A percentile compares a stretch with the other conserved stretches of the same genome.
phyloP scores from a whole-genome alignment of 495 filamentous ascomycete species.

The Penicillium arizonense region DNA sequence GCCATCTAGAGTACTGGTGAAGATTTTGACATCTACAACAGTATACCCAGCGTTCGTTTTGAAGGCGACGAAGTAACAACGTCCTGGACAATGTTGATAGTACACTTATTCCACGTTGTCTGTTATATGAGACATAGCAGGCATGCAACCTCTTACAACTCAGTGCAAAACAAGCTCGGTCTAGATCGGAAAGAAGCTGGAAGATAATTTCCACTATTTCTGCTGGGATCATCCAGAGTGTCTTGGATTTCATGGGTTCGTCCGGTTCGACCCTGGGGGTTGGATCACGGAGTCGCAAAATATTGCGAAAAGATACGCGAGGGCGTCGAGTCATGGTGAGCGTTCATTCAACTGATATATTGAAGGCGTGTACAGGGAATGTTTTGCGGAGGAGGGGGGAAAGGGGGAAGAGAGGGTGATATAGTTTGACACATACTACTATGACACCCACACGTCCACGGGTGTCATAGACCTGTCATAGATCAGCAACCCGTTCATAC shows the following conservation, averaged over 20 bases:
- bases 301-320: constrained; percentile 2
- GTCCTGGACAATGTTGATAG: neutral
- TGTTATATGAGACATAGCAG: neutral
- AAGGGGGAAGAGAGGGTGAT: neutral
- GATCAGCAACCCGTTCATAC: neutral
- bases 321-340: constrained; percentile 4
- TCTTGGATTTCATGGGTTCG: neutral
- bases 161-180: neutral
- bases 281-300: constrained; percentile 6
- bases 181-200: constrained; percentile 1
- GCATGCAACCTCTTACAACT: neutral
- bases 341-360: constrained; percentile 4
- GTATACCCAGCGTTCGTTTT: constrained; percentile 1
- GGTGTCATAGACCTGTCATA: constrained; percentile 1
- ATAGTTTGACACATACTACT: neutral
- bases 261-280: neutral
- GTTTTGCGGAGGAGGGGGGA: neutral
- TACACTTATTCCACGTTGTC: neutral
- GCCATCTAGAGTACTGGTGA: neutral
- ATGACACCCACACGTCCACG: constrained; percentile 3
- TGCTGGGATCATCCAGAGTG: neutral
- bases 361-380: neutral
- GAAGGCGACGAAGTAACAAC: neutral
- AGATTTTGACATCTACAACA: constrained; percentile 1
- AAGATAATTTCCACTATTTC: neutral